Conservation (phyloP, 257 asterid species). For the Datura wrightii region DNA sequence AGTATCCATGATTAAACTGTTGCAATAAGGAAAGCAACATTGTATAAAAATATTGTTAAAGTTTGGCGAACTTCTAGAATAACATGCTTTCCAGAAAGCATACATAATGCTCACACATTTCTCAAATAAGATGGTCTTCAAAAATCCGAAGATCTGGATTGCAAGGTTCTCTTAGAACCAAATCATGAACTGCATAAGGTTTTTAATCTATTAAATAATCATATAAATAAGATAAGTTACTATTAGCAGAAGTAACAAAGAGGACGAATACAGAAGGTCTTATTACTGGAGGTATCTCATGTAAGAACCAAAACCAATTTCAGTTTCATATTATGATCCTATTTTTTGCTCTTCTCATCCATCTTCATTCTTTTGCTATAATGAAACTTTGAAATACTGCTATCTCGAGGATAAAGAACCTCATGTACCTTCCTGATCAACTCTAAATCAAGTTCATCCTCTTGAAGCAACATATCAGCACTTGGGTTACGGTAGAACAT, state of each 20-base stretch:
- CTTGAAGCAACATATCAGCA: slow-evolving; percentile 94
- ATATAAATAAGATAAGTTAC: slow-evolving; percentile 4
- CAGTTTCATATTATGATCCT: neutral
- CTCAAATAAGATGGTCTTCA: neutral
- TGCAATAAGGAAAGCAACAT: neutral
- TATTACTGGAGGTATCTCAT: neutral
- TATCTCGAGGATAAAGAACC: slow-evolving; percentile 25
- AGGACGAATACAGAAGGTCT: neutral
- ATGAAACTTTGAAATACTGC: neutral
- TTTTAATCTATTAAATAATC: neutral
- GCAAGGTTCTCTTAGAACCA: slow-evolving; percentile 15
- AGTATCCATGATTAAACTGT: neutral
- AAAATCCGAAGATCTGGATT: slow-evolving; percentile 17
- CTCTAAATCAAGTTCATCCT: slow-evolving; percentile 77
- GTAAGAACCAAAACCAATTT: neutral
- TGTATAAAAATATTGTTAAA: neutral
- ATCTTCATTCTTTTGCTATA: neutral
- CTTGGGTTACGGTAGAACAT: slow-evolving; percentile 99
- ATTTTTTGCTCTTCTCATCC: neutral
- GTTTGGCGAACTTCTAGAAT: neutral
- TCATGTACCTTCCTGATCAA: slow-evolving; percentile 77
- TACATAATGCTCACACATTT: neutral
- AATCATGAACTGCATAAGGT: neutral
- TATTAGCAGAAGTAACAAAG: neutral
- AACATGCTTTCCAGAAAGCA: slow-evolving; percentile 22